A percentile compares a stretch with the other conserved stretches of the same genome.
These are phyloP conservation scores for Viola pubescens DNA, from an alignment of 441 rosid genomes.

Conservation along the genomic window DNA sequence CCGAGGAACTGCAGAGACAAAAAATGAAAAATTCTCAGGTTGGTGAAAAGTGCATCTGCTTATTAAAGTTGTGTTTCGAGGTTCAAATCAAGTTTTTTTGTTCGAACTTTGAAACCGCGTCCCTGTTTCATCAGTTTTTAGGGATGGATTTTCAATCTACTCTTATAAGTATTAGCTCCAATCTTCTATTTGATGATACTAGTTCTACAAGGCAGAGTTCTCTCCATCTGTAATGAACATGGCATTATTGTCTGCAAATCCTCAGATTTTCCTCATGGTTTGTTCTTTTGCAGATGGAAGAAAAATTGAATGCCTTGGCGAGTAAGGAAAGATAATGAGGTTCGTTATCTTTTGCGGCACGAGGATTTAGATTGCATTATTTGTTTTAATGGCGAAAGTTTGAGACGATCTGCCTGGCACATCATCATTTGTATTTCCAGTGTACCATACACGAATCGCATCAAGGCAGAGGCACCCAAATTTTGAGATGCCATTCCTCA, in stretches of 20 bases:
- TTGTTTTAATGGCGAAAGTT: constrained; percentile 8
- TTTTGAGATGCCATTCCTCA: constrained; percentile 34
- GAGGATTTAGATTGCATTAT: neutral
- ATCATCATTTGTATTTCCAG: constrained; percentile 21
- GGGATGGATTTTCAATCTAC: no score
- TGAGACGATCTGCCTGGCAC: constrained; percentile 6
- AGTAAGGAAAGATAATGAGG: constrained; percentile 31
- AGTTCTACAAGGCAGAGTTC: no score
- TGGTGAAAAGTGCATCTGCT: constrained; percentile 10
- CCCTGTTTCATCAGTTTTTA: no score
- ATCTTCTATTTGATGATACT: no score
- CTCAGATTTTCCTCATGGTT: neutral
- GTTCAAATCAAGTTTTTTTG: no score
- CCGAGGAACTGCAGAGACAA: constrained; percentile 71
- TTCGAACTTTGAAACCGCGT: no score
- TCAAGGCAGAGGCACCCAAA: constrained; percentile 23
- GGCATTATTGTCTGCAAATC: neutral
- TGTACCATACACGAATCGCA: constrained; percentile 30
- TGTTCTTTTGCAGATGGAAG: constrained; percentile 48
- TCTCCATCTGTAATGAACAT: no score
- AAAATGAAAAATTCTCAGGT: constrained; percentile 75
- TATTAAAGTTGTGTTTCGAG: no score
- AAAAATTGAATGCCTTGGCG: constrained; percentile 41
- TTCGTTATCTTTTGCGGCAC: constrained; percentile 1
- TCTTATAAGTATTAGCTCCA: no score